Evolutionary conservation across 495 filamentous ascomycete species (phyloP).

Genomic region (Sphaerosporella brunnea): DNA sequence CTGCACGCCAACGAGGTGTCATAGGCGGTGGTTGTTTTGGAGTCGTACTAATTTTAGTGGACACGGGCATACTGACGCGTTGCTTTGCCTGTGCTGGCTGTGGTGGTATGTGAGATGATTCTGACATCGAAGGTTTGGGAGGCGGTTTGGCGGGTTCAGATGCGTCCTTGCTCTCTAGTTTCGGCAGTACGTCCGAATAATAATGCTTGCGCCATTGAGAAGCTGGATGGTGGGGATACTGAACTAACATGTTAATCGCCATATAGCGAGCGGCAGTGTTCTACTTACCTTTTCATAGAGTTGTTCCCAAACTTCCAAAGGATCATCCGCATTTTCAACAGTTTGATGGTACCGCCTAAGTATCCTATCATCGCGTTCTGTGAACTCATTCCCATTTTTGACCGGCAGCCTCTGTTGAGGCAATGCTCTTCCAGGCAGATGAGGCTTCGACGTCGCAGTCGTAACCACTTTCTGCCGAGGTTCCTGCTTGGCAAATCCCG

Average conservation of each 20-base stretch:
- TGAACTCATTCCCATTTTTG: not conserved
- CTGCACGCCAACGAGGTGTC: not conserved
- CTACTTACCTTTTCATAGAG: not conserved
- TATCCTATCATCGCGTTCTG: not conserved
- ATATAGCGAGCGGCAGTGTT: too few species aligned
- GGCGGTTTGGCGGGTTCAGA: too few species aligned
- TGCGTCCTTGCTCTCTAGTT: not conserved
- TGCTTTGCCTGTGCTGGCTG: too few species aligned
- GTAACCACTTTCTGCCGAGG: not conserved
- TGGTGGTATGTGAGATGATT: too few species aligned
- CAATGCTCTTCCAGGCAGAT: not conserved
- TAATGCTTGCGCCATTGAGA: not conserved
- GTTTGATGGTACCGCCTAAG: not conserved
- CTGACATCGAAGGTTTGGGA: too few species aligned
- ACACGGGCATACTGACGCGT: too few species aligned
- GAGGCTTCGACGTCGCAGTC: not conserved
- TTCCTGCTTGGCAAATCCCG: constrained; percentile 16
- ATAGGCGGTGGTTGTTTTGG: too few species aligned
- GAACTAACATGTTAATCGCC: too few species aligned
- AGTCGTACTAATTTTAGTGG: too few species aligned
- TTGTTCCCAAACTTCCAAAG: not conserved
- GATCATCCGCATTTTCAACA: not conserved
- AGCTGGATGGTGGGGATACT: not conserved
- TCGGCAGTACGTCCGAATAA: not conserved
- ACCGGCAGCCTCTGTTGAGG: not conserved